Conservation (phyloP, 129 eudicot species). For the Centella asiatica region DNA sequence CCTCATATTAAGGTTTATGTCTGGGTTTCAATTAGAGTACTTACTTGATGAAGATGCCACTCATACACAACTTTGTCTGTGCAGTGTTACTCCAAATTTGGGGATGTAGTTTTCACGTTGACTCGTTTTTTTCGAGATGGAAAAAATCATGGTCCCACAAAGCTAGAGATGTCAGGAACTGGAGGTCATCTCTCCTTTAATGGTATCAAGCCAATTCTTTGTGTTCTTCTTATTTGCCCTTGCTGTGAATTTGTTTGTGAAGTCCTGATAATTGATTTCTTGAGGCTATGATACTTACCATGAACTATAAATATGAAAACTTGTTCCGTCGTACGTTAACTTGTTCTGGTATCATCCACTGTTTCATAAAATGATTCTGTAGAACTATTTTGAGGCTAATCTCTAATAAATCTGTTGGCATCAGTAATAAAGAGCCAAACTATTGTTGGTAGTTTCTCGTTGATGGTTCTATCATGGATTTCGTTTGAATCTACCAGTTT, state of each 20-base stretch:
- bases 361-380: background rate
- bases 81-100: conserved; percentile 91
- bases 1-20: conserved; percentile 73
- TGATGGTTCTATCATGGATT: background rate
- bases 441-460: background rate
- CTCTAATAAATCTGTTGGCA: background rate
- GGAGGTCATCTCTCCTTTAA: conserved; percentile 14
- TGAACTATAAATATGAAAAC: too few relatives aligned
- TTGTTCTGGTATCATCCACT: too few relatives aligned
- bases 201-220: background rate
- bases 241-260: background rate
- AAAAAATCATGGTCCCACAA: conserved; percentile 36
- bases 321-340: too few relatives aligned
- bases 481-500: background rate
- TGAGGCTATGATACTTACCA: background rate
- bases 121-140: conserved; percentile 83
- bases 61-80: conserved; percentile 15
- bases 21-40: background rate
- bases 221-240: background rate
- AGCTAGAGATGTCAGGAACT: conserved; percentile 33
- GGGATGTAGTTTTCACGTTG: conserved; percentile 80
- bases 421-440: background rate
- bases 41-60: background rate
- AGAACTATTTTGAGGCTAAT: background rate
- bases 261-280: background rate